Evolutionary conservation across 2,329 filamentous ascomycete species (phyloP), one percentile per base, ranked within the genome.

Genomic region (Arthrobotrys iridis): DNA sequence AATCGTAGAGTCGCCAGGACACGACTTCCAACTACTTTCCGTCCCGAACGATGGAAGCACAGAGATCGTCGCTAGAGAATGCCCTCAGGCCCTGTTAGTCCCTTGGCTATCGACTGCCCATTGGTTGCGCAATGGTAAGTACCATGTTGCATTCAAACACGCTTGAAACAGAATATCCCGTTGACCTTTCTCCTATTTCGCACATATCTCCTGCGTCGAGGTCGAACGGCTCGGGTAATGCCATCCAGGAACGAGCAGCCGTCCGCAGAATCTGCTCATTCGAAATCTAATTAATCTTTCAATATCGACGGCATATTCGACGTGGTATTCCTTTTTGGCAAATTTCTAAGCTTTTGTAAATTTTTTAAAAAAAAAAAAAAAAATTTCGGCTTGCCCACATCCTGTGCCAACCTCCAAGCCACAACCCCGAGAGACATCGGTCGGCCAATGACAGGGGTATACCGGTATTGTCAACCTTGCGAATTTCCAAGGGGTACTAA

Each of bases 161-260:
- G 70, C 62, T 74, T 74, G 70, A 74, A 74, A 74, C 70, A 67
- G 30, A 63, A 66, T 67, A 41, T 48, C 52, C 70, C 46, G 62
- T 63, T 74, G 70, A 46, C 20, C 48, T 20, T 74, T 74, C 70
- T 74, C 70, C 70, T 74, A 74, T 74, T 74, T 58, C 63, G 70
- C 55, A 67, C 52, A 63, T 52, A 20, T 66, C 28, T 64, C 70
- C 70, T 66, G 45, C 35, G 50, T 64, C 58, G 20, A 58, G 26
- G 52, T 48, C 13, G 33, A 52, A 46, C 48, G 60, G 50, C 48
- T 66, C 57, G 45, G 62, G 35, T 52, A 66, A 65, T 57, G 60
- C 55, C 28, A 74, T 45, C 62, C 55, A 52, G 24, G 37, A 24
- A 35, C 24, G 45, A 57, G 18, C 26, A 52, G 46, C 13, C 50